Evolutionary conservation across 2,329 filamentous ascomycete genomes (phyloP).

Genomic region (Fusarium bactridioides): DNA sequence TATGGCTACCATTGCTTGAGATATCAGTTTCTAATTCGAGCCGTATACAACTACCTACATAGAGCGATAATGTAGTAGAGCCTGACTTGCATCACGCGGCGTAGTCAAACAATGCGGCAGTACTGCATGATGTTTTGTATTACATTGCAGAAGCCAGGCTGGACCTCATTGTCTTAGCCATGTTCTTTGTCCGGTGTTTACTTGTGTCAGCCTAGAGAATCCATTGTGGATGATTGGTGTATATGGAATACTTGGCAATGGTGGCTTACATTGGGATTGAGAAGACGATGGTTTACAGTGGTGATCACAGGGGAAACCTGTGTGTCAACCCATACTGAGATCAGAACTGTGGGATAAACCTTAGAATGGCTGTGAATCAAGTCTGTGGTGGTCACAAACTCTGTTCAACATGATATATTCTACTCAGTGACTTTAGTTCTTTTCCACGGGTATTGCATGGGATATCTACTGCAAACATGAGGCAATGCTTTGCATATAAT

Average conservation of each 20-base stretch:
- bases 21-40: background rate
- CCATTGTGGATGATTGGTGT: background rate
- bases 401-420: background rate
- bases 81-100: conserved; percentile 72
- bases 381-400: no score
- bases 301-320: background rate
- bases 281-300: no score
- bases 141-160: background rate
- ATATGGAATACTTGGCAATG: background rate
- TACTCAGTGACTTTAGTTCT: background rate
- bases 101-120: conserved; percentile 64
- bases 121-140: conserved; percentile 29
- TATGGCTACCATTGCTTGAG: background rate
- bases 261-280: background rate
- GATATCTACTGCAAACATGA: background rate
- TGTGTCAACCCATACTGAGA: background rate
- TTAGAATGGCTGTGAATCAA: background rate
- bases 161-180: no score
- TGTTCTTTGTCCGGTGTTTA: background rate
- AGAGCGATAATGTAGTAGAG: conserved; percentile 63
- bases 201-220: background rate
- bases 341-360: background rate
- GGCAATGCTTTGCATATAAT: background rate
- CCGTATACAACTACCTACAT: background rate
- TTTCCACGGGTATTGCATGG: background rate